phyloP scores from a whole-genome alignment of 768 basidiomycete species.

The Kwoniella botswanensis region DNA sequence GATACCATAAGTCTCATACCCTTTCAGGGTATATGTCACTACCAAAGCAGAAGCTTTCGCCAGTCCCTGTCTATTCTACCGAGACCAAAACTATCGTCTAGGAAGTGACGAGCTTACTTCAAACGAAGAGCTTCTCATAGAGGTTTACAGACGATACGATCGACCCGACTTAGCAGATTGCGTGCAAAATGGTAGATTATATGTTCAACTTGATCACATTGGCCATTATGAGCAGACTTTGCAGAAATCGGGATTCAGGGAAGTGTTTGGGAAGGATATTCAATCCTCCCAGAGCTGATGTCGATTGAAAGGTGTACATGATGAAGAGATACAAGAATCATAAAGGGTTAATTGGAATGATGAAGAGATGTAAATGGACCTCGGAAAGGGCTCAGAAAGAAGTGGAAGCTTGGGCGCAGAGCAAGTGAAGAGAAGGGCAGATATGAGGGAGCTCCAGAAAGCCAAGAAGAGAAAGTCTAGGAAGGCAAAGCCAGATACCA shows the following conservation, averaged over 20 bases:
- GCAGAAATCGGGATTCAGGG: constrained; percentile 13
- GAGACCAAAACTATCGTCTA: background rate
- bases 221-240: constrained; percentile 4
- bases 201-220: constrained; percentile 12
- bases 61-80: background rate
- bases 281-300: constrained; percentile 5
- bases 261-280: background rate
- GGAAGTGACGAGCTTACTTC: constrained; percentile 6
- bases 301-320: constrained; percentile 9
- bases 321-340: constrained; percentile 3
- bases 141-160: constrained; percentile 2
- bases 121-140: constrained; percentile 11
- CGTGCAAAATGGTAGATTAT: constrained; percentile 22
- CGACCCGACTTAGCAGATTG: constrained; percentile 29
- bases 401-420: background rate
- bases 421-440: background rate
- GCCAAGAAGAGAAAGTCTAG: too few relatives aligned
- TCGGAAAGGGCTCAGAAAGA: background rate
- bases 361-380: background rate
- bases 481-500: too few relatives aligned
- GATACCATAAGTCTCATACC: too few relatives aligned
- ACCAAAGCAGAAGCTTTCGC: constrained; percentile 31
- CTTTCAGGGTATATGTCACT: constrained; percentile 21
- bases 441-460: background rate
- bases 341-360: background rate